Evolutionary conservation across 2,329 filamentous ascomycete species (phyloP), one percentile per base, ranked within the genome.

Genomic region (Pseudogymnoascus sp.): DNA sequence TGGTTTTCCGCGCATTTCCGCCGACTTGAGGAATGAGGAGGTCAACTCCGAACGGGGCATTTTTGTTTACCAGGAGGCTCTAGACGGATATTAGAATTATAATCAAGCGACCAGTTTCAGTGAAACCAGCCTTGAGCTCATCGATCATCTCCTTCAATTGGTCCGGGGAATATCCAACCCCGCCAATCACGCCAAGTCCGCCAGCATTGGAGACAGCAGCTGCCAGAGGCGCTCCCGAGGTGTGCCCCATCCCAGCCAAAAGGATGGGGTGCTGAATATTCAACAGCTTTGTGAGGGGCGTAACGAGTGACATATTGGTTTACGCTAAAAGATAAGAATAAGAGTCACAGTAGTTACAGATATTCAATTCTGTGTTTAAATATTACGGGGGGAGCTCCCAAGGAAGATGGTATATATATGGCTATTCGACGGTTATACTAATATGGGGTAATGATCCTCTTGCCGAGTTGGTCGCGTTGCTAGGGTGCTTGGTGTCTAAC

Each of bases 231-330:
- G 94, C 94, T 59, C 94, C 94, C 64, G 94, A 94, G 63, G 94
- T 94, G 66, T 97, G 94, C 82, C 97, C 97, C 94, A 99, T 99
- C 76, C 94, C 94, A 70, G 94, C 94, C 65, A 99, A 87, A 72
- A 99, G 81, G 74, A 99, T 82, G 64, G 94, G 94, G 79, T 99
- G 94, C 76, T 96, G 90, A 84, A 99, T 97, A 82, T 91, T 90
- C 79, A 99, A 89, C 67, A 97, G 89, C 84, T 97, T 93, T 70
- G 94, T 99, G 72, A 92, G 82, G 68, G 90, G 87, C 61, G 94
- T 97, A 73, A 90, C 90, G 77, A 99, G 88, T 81, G 90, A 83
- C 80, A 93, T 90, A 92, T 76, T 64, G 35, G 19, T 19, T 55
- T 55, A 55, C 49, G 29, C 10, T 55, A 55, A 55, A 55, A 19